phyloP scores from a whole-genome alignment of 1,284 basidiomycete genomes.

The Xerocomus cyaneibrunnescens region DNA sequence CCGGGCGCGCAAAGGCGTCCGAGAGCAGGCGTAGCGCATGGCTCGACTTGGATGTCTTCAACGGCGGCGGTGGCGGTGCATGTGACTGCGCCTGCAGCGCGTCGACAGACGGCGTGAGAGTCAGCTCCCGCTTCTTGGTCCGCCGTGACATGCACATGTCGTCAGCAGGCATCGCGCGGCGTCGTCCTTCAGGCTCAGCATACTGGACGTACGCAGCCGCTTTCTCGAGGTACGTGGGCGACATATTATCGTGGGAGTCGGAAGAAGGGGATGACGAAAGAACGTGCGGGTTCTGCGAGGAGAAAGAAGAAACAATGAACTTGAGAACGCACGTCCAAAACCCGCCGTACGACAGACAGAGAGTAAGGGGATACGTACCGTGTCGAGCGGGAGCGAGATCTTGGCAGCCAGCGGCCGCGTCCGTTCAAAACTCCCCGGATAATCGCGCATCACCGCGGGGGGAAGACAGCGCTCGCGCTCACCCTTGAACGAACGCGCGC shows the following conservation, averaged over 20 bases:
- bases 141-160: constrained; percentile 3
- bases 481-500: constrained; percentile 21
- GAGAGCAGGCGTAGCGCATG: constrained; percentile 27
- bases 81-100: neutral
- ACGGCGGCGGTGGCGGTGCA: neutral
- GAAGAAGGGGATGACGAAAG: constrained; percentile 3
- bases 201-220: constrained; percentile 14
- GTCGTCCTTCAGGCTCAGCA: constrained; percentile 19
- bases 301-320: neutral
- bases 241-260: constrained; percentile 11
- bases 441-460: constrained; percentile 3
- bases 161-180: constrained; percentile 14
- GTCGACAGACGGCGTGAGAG: constrained; percentile 10
- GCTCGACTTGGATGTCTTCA: constrained; percentile 16
- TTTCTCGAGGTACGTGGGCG: constrained; percentile 11
- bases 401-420: constrained; percentile 20
- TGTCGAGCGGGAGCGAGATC: constrained; percentile 17
- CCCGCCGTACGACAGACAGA: no score
- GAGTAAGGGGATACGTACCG: constrained; percentile 19
- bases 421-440: constrained; percentile 13
- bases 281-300: constrained; percentile 11
- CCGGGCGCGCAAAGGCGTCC: constrained; percentile 20
- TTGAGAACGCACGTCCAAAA: neutral
- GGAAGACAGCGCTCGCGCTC: neutral
- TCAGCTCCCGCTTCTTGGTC: constrained; percentile 12